Conservation (phyloP, 345 rosid species). For the Aquilaria sinensis region DNA sequence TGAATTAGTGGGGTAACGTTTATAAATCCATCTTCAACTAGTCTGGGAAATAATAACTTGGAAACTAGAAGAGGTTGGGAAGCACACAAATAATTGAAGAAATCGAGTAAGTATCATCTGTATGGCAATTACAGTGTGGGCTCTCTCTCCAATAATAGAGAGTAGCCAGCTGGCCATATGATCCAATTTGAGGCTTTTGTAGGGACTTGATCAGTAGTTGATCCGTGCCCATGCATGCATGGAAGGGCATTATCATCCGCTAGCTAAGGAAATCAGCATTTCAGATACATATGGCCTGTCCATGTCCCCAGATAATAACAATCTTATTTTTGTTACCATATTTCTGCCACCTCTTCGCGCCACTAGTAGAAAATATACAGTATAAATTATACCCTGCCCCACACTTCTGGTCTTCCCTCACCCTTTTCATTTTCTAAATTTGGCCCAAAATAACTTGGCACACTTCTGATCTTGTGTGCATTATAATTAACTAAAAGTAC, state of each 20-base stretch:
- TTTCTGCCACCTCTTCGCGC: constrained; percentile 20
- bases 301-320: constrained; percentile 12
- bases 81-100: too few relatives aligned
- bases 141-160: constrained; percentile 33
- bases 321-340: constrained; percentile 8
- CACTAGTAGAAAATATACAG: not conserved
- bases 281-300: constrained; percentile 6
- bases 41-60: too few relatives aligned
- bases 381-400: constrained; percentile 14
- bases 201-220: constrained; percentile 17
- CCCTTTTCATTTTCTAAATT: too few relatives aligned
- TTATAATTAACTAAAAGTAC: too few relatives aligned
- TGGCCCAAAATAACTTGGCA: too few relatives aligned
- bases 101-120: too few relatives aligned
- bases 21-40: not conserved
- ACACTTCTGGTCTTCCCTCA: not conserved
- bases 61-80: too few relatives aligned
- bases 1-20: too few relatives aligned
- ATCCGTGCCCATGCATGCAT: constrained; percentile 13
- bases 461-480: too few relatives aligned
- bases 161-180: constrained; percentile 22
- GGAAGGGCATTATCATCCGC: constrained; percentile 21
- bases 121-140: too few relatives aligned
- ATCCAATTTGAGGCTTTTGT: constrained; percentile 26
- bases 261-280: constrained; percentile 17